These are phyloP conservation scores for Spirogloea muscicola DNA, from an alignment of 139 green algal species.

Conservation along the genomic window DNA sequence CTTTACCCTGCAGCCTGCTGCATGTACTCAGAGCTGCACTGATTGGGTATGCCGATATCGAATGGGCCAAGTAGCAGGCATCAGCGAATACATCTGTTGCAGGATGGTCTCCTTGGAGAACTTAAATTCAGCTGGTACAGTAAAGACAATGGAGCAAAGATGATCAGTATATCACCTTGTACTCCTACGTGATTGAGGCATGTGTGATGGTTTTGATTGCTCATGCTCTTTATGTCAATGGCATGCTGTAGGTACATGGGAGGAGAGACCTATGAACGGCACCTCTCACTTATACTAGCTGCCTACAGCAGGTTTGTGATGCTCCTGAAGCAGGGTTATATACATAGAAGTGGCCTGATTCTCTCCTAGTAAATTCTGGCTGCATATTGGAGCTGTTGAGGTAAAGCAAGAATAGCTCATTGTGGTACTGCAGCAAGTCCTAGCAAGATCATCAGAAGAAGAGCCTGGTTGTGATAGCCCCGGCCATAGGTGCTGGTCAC, in stretches of 20 bases:
- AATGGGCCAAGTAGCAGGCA: background rate
- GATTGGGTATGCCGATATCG: background rate
- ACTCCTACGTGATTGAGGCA: background rate
- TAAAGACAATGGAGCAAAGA: background rate
- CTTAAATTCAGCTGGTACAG: background rate
- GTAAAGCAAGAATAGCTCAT: background rate
- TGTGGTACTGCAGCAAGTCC: background rate
- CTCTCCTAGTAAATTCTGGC: background rate
- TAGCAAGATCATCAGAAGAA: background rate
- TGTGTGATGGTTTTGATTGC: background rate
- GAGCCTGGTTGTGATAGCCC: background rate
- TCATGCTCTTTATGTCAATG: background rate
- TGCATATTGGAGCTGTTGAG: background rate
- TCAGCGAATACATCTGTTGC: background rate
- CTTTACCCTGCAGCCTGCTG: background rate
- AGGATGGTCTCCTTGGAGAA: background rate
- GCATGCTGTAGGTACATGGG: conserved; percentile 34
- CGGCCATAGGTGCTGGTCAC: background rate
- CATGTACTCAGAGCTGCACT: background rate
- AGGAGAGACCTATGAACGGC: conserved; percentile 8
- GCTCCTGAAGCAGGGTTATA: too few species aligned
- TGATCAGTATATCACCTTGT: background rate
- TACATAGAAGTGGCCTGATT: too few species aligned
- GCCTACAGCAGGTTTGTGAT: conserved; percentile 12
- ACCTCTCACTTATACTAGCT: background rate